Evolutionary conservation across 176 grass and related monocot genomes (phyloP), one percentile per base, ranked within the genome.

Genomic region (Leersia perrieri): DNA sequence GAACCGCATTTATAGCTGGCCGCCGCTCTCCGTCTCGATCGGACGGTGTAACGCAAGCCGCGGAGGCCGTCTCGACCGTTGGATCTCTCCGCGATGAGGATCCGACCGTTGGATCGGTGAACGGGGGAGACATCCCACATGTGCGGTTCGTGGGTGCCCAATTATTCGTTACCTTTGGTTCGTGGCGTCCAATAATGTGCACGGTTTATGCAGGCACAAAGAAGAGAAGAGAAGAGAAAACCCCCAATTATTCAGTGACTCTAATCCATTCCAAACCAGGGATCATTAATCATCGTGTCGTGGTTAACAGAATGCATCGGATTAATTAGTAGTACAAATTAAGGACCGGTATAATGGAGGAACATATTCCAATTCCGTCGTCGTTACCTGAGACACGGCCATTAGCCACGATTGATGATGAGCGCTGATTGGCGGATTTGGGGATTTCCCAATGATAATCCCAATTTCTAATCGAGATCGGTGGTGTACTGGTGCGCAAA

Each of bases 141-240:
- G 87, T n/a, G 49, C 0, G 70, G 81, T 67, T 80, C 81, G 69
- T 69, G 76, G 81, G 63, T 5, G 62, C 26, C 76, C 81, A 88
- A 84, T 88, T 68, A 88, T 88, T 79, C 9, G 42, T 70, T 49
- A 0, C 47, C 34, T 86, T 60, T 31, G 61, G 45, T 63, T 5
- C 41, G 67, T 73, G 66, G 33, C 67, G 74, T 2, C 75, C 75
- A 88, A 88, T 88, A 84, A 88, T 84, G 18, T 10, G 80, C 68
- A 8, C 29, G 75, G 86, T 28, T 73, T 11, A 69, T 30, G 80
- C 11, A 76, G 84, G 34, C 33, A 26, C 41, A 22, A 1, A 22
- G 15, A 41, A 62, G 67, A 33, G n/a, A 45, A 66, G 67, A n/a
- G n/a, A n/a, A n/a, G n/a, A n/a, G n/a, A n/a, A n/a, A n/a, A n/a